Evolutionary conservation across 164 flowering plant species (phyloP).

Genomic region (Warburgia ugandensis): DNA sequence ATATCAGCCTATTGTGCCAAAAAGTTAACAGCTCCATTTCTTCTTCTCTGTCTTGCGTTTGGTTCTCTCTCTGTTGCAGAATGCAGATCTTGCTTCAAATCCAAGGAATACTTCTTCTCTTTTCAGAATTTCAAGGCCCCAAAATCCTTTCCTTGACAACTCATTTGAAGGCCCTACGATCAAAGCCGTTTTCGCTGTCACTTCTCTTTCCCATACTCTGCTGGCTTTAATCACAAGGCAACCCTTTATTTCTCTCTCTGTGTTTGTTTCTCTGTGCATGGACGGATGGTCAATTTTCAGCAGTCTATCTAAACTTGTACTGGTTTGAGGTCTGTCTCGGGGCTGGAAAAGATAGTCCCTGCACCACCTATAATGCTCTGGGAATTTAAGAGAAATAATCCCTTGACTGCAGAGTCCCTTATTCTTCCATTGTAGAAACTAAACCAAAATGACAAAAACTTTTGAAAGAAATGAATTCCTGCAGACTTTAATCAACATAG

Average conservation of each 20-base stretch:
- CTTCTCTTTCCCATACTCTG: not conserved
- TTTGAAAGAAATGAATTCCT: too few relatives aligned
- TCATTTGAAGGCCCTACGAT: slow-evolving; percentile 1
- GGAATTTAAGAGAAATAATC: not conserved
- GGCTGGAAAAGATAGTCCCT: not conserved
- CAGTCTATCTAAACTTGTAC: too few relatives aligned
- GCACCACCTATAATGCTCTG: not conserved
- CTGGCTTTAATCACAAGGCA: slow-evolving; percentile 9
- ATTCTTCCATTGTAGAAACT: too few relatives aligned
- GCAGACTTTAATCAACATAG: too few relatives aligned
- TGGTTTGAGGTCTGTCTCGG: too few relatives aligned
- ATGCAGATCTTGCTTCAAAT: slow-evolving; percentile 24
- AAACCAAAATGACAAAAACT: too few relatives aligned
- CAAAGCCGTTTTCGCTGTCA: not conserved
- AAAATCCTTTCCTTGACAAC: slow-evolving; percentile 8
- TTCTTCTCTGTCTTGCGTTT: not conserved
- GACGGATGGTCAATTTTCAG: not conserved
- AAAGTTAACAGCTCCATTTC: not conserved
- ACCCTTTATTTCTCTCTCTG: too few relatives aligned
- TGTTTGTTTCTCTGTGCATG: too few relatives aligned
- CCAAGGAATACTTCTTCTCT: slow-evolving; percentile 25
- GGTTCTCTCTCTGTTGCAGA: slow-evolving; percentile 6
- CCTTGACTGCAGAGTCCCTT: too few relatives aligned
- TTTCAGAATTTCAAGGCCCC: slow-evolving; percentile 10
- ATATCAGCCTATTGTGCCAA: not conserved